phyloP scores from a whole-genome alignment of 2,329 filamentous ascomycete species.

The Thelonectria olida region DNA sequence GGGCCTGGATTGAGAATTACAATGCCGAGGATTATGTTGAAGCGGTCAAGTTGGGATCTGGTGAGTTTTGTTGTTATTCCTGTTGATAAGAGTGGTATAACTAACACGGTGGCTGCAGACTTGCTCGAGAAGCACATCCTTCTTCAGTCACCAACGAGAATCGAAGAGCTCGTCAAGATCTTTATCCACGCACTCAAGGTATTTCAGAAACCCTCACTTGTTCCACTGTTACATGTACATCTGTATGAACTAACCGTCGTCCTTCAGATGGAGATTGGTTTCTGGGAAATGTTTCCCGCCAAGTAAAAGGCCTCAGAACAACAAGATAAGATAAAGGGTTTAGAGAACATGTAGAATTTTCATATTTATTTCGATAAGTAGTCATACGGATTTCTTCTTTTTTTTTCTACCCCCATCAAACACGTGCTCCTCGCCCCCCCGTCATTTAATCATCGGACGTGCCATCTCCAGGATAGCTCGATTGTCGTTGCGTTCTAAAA shows the following conservation, averaged over 20 bases:
- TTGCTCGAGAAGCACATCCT: conserved; percentile 79
- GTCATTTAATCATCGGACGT: conserved; percentile 17
- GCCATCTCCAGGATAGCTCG: conserved; percentile 18
- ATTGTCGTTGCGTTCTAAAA: conserved; percentile 12
- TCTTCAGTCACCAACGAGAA: conserved; percentile 75
- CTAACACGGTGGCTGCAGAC: conserved; percentile 54
- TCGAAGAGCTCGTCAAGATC: conserved; percentile 85
- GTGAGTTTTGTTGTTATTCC: conserved; percentile 55
- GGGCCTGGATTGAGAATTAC: conserved; percentile 93
- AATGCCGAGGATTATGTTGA: conserved; percentile 80
- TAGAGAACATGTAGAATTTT: conserved; percentile 29
- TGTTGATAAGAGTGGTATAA: not conserved
- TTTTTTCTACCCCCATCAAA: conserved; percentile 3
- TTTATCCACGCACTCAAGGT: conserved; percentile 90
- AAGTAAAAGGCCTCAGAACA: conserved; percentile 24
- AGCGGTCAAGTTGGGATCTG: conserved; percentile 75
- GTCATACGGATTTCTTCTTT: conserved; percentile 4
- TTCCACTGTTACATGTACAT: not conserved
- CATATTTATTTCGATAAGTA: conserved; percentile 22
- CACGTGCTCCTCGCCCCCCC: conserved; percentile 7
- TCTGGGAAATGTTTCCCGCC: conserved; percentile 63
- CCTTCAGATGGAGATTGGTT: conserved; percentile 64
- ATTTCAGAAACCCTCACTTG: conserved; percentile 42
- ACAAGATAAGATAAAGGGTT: conserved; percentile 17
- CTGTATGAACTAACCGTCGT: not conserved